Evolutionary conservation across 225 moss, liverwort and hornwort genomes (phyloP).

Genomic region (Bryum argenteum): DNA sequence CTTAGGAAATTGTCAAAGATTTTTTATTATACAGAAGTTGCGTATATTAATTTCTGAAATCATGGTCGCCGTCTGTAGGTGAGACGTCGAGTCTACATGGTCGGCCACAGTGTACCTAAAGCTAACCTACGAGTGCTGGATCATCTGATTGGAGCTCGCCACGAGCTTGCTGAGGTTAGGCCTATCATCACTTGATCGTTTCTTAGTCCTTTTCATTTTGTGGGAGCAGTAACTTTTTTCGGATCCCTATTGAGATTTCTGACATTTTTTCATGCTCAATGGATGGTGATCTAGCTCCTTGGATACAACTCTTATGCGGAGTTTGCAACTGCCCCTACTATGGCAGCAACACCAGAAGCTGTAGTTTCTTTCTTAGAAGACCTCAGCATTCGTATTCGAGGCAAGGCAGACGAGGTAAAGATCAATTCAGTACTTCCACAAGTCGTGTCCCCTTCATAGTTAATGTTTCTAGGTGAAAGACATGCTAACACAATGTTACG

Average conservation of each 20-base stretch:
- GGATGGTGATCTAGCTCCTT: slow-evolving; percentile 67
- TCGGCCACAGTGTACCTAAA: slow-evolving; percentile 95
- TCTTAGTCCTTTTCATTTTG: slow-evolving; percentile 17
- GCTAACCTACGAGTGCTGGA: slow-evolving; percentile 94
- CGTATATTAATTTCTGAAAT: slow-evolving; percentile 17
- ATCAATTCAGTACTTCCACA: too few species aligned
- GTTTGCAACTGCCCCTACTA: slow-evolving; percentile 87
- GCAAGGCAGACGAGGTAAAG: slow-evolving; percentile 86
- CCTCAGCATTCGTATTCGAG: slow-evolving; percentile 73
- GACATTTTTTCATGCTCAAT: slow-evolving; percentile 27
- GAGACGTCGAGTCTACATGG: slow-evolving; percentile 84
- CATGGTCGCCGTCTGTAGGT: slow-evolving; percentile 52
- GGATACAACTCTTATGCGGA: slow-evolving; percentile 89
- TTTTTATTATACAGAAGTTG: neutral
- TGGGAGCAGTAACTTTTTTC: neutral
- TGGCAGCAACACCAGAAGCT: too few species aligned
- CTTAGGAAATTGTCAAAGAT: slow-evolving; percentile 2
- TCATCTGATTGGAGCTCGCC: slow-evolving; percentile 93
- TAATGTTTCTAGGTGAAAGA: neutral
- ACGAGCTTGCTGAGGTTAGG: slow-evolving; percentile 90
- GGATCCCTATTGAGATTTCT: neutral
- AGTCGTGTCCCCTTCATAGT: neutral
- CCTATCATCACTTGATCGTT: neutral
- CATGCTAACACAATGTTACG: neutral
- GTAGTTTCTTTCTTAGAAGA: slow-evolving; percentile 83